These are phyloP conservation scores for Neckera pumila DNA, from an alignment of 225 moss, liverwort and hornwort genomes.

Conservation along the genomic window DNA sequence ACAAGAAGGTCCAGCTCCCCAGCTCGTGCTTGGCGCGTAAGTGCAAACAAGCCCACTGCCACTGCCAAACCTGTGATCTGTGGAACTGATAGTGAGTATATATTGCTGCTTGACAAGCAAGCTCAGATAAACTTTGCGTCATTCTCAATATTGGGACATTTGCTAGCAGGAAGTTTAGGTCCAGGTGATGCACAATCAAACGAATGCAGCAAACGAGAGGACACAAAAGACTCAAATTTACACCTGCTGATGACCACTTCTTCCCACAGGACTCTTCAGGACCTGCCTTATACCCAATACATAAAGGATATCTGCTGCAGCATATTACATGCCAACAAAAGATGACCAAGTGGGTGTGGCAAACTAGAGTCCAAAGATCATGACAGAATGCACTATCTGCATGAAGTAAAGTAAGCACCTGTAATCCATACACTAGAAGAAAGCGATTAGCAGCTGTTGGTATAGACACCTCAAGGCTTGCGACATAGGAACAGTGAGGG, in stretches of 20 bases:
- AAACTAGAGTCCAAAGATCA: background rate
- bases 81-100: constrained; percentile 2
- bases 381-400: background rate
- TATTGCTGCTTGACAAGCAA: background rate
- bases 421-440: constrained; percentile 83
- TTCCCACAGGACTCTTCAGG: background rate
- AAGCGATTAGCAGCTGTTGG: constrained; percentile 84
- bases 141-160: background rate
- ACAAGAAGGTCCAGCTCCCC: constrained; percentile 71
- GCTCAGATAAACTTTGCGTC: background rate
- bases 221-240: background rate
- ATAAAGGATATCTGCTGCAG: background rate
- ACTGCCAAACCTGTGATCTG: constrained; percentile 85
- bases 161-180: background rate
- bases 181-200: background rate
- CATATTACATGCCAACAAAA: background rate
- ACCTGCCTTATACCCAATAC: background rate
- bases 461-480: constrained; percentile 71
- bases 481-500: constrained; percentile 89
- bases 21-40: constrained; percentile 88
- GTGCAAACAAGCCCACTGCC: constrained; percentile 71
- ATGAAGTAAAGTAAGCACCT: constrained; percentile 41
- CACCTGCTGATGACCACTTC: background rate
- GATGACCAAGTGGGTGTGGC: background rate
- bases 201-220: background rate